A percentile compares a stretch with the other conserved stretches of the same genome.
Conservation (phyloP, 345 rosid species). For the Citrus cavaleriei region DNA sequence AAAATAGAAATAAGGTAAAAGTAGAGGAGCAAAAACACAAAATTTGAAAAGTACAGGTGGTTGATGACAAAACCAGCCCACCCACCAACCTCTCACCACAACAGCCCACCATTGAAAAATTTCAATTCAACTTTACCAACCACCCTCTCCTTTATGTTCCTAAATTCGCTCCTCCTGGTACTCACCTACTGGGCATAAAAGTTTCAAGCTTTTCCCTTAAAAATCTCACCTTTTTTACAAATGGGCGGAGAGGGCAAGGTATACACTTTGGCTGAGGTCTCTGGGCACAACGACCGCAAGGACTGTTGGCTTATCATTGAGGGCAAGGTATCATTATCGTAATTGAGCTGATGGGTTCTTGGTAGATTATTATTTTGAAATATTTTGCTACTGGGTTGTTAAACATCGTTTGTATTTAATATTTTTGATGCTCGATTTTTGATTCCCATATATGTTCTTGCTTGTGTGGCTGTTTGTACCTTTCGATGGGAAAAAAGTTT, state of each 20-base stretch:
- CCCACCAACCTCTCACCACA: neutral
- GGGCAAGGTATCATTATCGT: constrained; percentile 53
- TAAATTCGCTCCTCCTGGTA: neutral
- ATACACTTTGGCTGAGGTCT: constrained; percentile 66
- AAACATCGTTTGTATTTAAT: neutral
- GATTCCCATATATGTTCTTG: neutral
- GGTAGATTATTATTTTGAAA: neutral
- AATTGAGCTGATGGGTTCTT: neutral
- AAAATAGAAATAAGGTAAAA: neutral
- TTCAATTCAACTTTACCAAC: neutral
- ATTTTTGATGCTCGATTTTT: neutral
- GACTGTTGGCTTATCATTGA: constrained; percentile 92
- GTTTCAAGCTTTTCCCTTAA: neutral
- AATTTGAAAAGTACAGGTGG: neutral
- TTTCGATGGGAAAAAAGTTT: neutral
- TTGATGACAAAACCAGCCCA: constrained; percentile 14
- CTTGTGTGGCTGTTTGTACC: neutral
- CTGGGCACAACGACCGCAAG: constrained; percentile 55
- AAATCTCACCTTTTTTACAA: neutral
- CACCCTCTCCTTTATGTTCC: neutral
- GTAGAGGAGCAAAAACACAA: neutral
- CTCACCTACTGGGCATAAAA: neutral
- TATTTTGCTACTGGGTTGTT: neutral
- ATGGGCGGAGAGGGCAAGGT: constrained; percentile 65
- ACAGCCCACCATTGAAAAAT: neutral